Conservation (phyloP, 2,329 filamentous ascomycete species). For the Clathrospora elynae region DNA sequence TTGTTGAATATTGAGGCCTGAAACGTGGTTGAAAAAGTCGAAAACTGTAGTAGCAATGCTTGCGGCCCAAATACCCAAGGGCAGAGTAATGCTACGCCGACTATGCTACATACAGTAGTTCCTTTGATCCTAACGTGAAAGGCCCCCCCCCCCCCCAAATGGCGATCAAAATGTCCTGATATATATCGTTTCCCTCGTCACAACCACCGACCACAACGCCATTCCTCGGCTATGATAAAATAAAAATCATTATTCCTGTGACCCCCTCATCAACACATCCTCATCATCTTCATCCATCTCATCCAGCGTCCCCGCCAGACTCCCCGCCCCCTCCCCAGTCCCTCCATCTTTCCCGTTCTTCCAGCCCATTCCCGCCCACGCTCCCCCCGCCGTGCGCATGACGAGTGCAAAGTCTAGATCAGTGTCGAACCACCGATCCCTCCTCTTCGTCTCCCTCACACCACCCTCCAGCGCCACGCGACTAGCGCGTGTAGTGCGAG, state of each 20-base stretch:
- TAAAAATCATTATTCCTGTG: neutral
- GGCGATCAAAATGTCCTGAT: too few species aligned
- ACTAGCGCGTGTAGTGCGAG: conserved; percentile 74
- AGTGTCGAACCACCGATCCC: conserved; percentile 73
- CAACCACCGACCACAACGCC: too few species aligned
- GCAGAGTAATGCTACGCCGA: too few species aligned
- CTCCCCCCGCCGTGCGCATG: conserved; percentile 62
- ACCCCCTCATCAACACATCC: conserved; percentile 5
- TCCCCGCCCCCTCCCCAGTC: conserved; percentile 7
- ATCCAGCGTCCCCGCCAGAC: conserved; percentile 15
- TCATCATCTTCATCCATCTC: conserved; percentile 10
- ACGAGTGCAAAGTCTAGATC: conserved; percentile 65
- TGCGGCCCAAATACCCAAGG: too few species aligned
- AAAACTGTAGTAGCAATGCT: too few species aligned
- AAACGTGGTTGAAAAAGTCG: too few species aligned
- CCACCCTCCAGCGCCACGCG: conserved; percentile 79
- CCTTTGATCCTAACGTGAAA: too few species aligned
- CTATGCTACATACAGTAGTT: too few species aligned
- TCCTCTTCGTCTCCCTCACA: conserved; percentile 66
- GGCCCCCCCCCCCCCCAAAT: too few species aligned
- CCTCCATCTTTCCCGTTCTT: conserved; percentile 10
- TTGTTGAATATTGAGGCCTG: too few species aligned
- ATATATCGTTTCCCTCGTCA: too few species aligned
- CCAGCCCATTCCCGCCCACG: conserved; percentile 48
- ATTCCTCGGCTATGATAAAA: too few species aligned